Evolutionary conservation across 169 alveolate species (phyloP), one percentile per base, ranked within the genome.

Genomic region (Perkinsus olseni): DNA sequence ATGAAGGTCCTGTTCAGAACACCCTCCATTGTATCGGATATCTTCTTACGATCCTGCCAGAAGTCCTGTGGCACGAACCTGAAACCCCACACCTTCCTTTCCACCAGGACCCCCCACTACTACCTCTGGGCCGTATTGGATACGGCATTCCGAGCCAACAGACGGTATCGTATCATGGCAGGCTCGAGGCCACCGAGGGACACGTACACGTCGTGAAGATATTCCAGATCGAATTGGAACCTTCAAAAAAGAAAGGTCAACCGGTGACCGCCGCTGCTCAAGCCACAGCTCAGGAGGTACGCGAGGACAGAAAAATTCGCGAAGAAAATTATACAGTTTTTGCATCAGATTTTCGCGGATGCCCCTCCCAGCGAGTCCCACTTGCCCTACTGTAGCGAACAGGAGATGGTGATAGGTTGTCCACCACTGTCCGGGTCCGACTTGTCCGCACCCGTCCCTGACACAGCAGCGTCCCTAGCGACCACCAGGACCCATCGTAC

Each of bases 351-450:
- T n/a, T n/a, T n/a, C n/a, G n/a, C n/a, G n/a, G n/a, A n/a, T n/a
- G n/a, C n/a, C n/a, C n/a, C n/a, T n/a, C n/a, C n/a, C n/a, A n/a
- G n/a, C n/a, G n/a, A n/a, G n/a, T n/a, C n/a, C n/a, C n/a, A n/a
- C n/a, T n/a, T n/a, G 74, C 0, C 92, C 1, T 39, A 91, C 74
- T 91, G 74, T 34, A 91, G 37, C 3, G 40, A 28, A 4, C 40
- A 13, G 11, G 92, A 91, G 8, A 91, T 91, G 21, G 34, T 36
- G 38, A 91, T 91, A 0, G 92, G 92, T 28, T 91, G 92, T 13
- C 92, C 92, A 36, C 92, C 92, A 40, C 92, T 91, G 74, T 91
- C 92, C 10, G 92, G 74, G 74, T 91, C 92, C 24, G 74, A 28
- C 20, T 45, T 45, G 74, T 91, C 92, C 0, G 92, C 92, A 11